A percentile compares a stretch with the other conserved stretches of the same genome.
Conservation (phyloP, 2,329 filamentous ascomycete genomes). For the Cladobotryum mycophilum region DNA sequence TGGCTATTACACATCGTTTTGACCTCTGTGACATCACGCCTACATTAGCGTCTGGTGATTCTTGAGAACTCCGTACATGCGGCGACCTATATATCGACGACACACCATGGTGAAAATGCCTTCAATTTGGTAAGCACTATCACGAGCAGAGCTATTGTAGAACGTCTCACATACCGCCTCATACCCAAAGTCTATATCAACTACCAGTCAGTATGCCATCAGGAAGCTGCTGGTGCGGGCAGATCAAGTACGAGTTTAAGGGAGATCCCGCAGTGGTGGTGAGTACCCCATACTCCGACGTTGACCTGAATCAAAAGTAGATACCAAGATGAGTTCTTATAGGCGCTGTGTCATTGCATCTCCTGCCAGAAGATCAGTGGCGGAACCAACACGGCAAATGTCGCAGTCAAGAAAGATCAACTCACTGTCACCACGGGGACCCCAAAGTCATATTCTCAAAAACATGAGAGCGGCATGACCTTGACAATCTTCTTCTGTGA, state of each 20-base stretch:
- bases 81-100: too few species aligned
- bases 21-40: too few species aligned
- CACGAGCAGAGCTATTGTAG: too few species aligned
- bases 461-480: slow-evolving; percentile 4
- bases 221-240: slow-evolving; percentile 8
- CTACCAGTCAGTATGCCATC: slow-evolving; percentile 1
- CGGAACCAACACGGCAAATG: background rate
- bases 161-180: too few species aligned
- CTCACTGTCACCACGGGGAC: background rate
- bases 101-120: too few species aligned
- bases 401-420: slow-evolving; percentile 1
- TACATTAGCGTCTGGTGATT: too few species aligned
- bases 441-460: slow-evolving; percentile 5
- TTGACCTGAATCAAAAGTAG: background rate
- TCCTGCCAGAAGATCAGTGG: slow-evolving; percentile 7
- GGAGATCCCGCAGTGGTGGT: slow-evolving; percentile 1
- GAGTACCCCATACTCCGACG: background rate
- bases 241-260: slow-evolving; percentile 4
- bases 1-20: too few species aligned
- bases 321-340: too few species aligned
- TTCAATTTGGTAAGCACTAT: too few species aligned
- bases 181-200: too few species aligned
- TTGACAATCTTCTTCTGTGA: slow-evolving; percentile 7
- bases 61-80: too few species aligned
- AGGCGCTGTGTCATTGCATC: slow-evolving; percentile 5